A percentile compares a stretch with the other conserved stretches of the same genome.
These are phyloP conservation scores for Cutaneotrichosporon sp. DNA, from an alignment of 1,284 basidiomycete species.

Conservation along the genomic window DNA sequence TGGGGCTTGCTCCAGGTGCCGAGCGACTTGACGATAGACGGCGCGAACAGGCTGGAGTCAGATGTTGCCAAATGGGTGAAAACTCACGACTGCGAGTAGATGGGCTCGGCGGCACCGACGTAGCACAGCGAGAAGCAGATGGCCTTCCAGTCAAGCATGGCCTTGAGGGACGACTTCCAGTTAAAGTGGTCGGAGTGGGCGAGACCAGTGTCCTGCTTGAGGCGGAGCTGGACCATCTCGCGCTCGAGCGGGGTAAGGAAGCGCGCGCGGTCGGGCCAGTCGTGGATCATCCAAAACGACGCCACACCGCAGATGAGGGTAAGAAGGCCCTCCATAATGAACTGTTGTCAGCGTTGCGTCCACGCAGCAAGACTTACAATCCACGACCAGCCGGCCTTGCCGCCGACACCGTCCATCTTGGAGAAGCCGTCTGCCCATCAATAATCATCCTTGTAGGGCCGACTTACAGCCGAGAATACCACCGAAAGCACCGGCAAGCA, in stretches of 20 bases:
- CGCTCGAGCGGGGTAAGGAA: conserved; percentile 48
- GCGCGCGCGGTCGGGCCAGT: conserved; percentile 49
- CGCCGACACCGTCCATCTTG: conserved; percentile 42
- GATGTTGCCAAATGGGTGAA: neutral
- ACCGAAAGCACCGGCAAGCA: conserved; percentile 48
- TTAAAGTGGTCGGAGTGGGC: conserved; percentile 39
- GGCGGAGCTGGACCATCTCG: conserved; percentile 42
- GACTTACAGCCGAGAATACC: conserved; percentile 43
- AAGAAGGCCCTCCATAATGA: conserved; percentile 50
- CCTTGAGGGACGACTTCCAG: conserved; percentile 15
- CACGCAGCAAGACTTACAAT: conserved; percentile 19
- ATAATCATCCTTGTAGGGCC: neutral
- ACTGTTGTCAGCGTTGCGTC: conserved; percentile 10
- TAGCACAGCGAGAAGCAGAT: conserved; percentile 44
- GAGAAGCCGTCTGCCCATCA: conserved; percentile 10
- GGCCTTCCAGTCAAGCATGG: conserved; percentile 45
- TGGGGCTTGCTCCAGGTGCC: conserved; percentile 45
- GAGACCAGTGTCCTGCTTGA: conserved; percentile 46
- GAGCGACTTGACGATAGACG: conserved; percentile 48
- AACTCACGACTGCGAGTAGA: conserved; percentile 43
- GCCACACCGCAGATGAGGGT: conserved; percentile 42
- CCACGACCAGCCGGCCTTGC: conserved; percentile 49
- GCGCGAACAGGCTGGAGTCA: conserved; percentile 41
- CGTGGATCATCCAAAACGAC: conserved; percentile 47
- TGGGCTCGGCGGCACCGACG: conserved; percentile 44